Evolutionary conservation across 345 rosid genomes (phyloP).

Genomic region (Pistacia integerrima): DNA sequence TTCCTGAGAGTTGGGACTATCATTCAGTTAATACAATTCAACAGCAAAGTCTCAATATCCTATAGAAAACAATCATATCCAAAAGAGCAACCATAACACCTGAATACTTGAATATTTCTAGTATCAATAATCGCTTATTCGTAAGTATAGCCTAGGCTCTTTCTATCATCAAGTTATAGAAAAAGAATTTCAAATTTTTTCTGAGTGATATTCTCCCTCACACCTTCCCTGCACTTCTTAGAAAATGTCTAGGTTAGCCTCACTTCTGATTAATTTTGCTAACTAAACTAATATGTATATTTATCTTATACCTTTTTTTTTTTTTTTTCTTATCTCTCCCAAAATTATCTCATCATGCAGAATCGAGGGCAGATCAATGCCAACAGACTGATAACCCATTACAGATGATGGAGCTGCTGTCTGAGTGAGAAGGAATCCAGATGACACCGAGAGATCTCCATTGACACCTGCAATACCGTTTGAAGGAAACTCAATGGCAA

Average conservation of each 20-base stretch:
- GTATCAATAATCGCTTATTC: too few species aligned
- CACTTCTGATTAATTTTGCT: background rate
- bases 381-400: background rate
- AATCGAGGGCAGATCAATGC: background rate
- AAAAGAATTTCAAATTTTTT: too few species aligned
- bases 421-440: background rate
- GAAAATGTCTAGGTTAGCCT: background rate
- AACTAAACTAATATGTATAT: background rate
- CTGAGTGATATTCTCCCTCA: too few species aligned
- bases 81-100: too few species aligned
- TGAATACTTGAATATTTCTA: too few species aligned
- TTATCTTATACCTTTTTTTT: background rate
- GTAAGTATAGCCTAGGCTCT: too few species aligned
- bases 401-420: conserved; percentile 6
- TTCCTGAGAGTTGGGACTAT: too few species aligned
- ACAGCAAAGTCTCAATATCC: too few species aligned
- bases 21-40: too few species aligned
- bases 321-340: background rate
- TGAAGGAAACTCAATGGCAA: background rate
- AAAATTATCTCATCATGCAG: background rate
- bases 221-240: background rate
- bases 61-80: too few species aligned
- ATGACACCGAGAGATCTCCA: conserved; percentile 1
- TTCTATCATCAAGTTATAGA: too few species aligned
- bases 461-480: background rate